Evolutionary conservation across 2,329 filamentous ascomycete genomes (phyloP), one percentile per base, ranked within the genome.

Genomic region (Tolypocladium guangdongense): DNA sequence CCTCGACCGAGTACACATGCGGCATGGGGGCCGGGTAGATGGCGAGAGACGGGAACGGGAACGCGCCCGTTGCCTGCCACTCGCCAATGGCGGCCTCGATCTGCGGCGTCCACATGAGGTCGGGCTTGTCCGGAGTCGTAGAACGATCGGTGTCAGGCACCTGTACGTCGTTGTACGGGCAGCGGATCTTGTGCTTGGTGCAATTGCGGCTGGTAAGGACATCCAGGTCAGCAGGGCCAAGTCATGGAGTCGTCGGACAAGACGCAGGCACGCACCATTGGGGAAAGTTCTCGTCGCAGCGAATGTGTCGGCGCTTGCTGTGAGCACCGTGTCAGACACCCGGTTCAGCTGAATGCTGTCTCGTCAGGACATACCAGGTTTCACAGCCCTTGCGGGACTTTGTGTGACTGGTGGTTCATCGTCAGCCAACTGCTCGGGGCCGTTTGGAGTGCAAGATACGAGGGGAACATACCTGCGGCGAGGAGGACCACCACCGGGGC

Each of bases 321-420:
- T 18, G 55, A n/a, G 33, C 24, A 37, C 22, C 37, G 20, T 30
- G 52, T 54, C 51, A 49, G 16, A 43, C 52, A 58, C 46, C 60
- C 56, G 55, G 51, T 43, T 14, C 30, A 41, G 22, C 22, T 20
- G 18, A n/a, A 16, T 27, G 4, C 22, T 39, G 38, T 49, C 32
- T 56, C 52, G n/a, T 52, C 51, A 12, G 48, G 51, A 65, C 73
- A 58, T 74, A 78, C 76, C 93, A 99, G 57, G 90, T 96, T 66
- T 95, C 92, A 80, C 93, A 99, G 58, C 93, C 93, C 75, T 96
- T 97, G 67, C 93, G 86, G 64, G 92, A 97, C 78, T 99, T 99
- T 69, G 93, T 99, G 77, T 99, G 93, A 77, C 92, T 96, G n/a
- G 47, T 11, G 20, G n/a, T 33, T 30, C 46, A 36, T 10, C 18